Evolutionary conservation across 345 rosid species (phyloP), one percentile per base, ranked within the genome.

Genomic region (Eucalyptus dawsonii): DNA sequence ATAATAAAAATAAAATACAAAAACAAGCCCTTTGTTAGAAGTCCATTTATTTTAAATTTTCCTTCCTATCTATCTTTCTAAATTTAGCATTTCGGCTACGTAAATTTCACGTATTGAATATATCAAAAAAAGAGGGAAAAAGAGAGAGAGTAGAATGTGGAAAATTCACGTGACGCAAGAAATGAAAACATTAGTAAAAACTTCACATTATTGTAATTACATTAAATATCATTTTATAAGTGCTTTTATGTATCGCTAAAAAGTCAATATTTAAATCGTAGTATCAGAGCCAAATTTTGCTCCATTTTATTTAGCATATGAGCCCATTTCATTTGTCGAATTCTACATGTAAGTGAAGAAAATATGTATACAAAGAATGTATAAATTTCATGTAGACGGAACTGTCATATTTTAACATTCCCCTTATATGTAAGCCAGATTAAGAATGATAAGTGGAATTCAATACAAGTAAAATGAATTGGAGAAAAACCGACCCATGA

Each of bases 261-360:
- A 69, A 16, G 4, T 69, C 42, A 3, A 31, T 31, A 31, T 3
- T 9, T n/a, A 15, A 67, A n/a, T n/a, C 6, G 0, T 3, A 3
- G 3, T n/a, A 65, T 31, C 40, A 14, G 0, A 15, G 22, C 8
- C 21, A 15, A 10, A 4, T n/a, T 67, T 31, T 16, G 6, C 19
- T 31, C 0, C 1, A 8, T 0, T n/a, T 29, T 29, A 15, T 31
- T 67, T 67, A 9, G 21, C 3, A 16, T 4, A 9, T 8, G 2
- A 5, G 6, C 7, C 3, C 1, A 34, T 72, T 8, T 69, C 14
- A 17, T 34, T 34, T 1, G 4, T 31, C 13, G 0, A 31, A 31
- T 15, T 65, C 1, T 0, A 31, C 4, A 4, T 31, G 22, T 3
- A 67, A 31, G 11, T 31, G 11, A 19, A 31, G 80, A 9, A 0